Percentiles rank a stretch among this genome's conserved stretches.
These are phyloP conservation scores for Pseudozyma flocculosa DNA, from an alignment of 1,284 basidiomycete genomes.

Conservation along the genomic window DNA sequence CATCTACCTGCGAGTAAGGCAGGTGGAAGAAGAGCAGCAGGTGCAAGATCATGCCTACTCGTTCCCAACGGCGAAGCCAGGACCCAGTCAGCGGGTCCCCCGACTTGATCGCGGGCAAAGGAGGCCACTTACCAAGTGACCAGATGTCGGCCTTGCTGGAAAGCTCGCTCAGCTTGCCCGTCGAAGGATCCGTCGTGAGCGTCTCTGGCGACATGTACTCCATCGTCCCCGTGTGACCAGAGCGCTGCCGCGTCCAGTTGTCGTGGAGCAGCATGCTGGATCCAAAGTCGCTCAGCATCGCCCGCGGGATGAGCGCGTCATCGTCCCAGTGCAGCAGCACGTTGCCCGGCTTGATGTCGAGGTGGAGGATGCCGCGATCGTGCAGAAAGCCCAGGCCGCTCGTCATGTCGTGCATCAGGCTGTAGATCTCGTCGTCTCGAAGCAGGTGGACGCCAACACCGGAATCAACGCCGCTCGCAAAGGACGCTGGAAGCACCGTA, in stretches of 20 bases:
- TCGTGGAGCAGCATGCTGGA: constrained; percentile 65
- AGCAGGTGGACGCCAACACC: constrained; percentile 44
- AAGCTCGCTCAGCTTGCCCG: constrained; percentile 70
- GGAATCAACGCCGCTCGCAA: not conserved
- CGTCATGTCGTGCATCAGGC: constrained; percentile 44
- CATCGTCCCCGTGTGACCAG: constrained; percentile 89
- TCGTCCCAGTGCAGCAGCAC: constrained; percentile 89
- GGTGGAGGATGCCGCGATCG: constrained; percentile 67
- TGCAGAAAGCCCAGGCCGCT: constrained; percentile 52
- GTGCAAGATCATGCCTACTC: constrained; percentile 83
- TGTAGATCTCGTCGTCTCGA: constrained; percentile 48
- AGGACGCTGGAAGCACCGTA: not conserved
- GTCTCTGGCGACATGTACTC: constrained; percentile 77
- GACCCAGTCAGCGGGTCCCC: no score
- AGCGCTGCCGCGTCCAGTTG: constrained; percentile 56
- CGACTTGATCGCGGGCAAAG: no score
- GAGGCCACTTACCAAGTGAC: constrained; percentile 58
- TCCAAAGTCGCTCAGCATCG: constrained; percentile 90
- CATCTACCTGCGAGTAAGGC: constrained; percentile 61
- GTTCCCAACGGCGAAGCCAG: no score
- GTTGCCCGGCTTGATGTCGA: constrained; percentile 90
- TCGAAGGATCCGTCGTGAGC: constrained; percentile 59
- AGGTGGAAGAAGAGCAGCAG: constrained; percentile 81
- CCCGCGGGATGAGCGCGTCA: constrained; percentile 71
- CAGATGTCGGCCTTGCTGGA: constrained; percentile 73